phyloP scores from a whole-genome alignment of 2,329 filamentous ascomycete genomes.

The Periconia sp. region DNA sequence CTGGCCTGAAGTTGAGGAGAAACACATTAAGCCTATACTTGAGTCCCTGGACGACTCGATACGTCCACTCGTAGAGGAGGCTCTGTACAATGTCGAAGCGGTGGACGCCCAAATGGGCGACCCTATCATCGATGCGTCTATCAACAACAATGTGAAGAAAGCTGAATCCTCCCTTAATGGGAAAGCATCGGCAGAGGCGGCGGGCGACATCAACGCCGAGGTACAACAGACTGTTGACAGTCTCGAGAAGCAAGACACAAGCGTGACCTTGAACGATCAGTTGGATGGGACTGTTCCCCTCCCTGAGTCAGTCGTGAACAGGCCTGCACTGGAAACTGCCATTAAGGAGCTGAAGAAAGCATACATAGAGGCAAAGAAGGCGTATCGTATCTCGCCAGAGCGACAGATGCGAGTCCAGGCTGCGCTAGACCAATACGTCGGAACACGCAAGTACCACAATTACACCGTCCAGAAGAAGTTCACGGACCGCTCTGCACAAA shows the following conservation, averaged over 20 bases:
- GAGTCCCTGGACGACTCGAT: slow-evolving; percentile 67
- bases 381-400: slow-evolving; percentile 77
- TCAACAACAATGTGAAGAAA: slow-evolving; percentile 20
- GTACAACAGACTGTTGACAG: slow-evolving; percentile 29
- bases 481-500: slow-evolving; percentile 82
- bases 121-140: slow-evolving; percentile 40
- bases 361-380: slow-evolving; percentile 81
- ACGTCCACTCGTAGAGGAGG: slow-evolving; percentile 66
- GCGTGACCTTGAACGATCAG: slow-evolving; percentile 28
- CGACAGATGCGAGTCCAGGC: slow-evolving; percentile 79
- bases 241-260: slow-evolving; percentile 33
- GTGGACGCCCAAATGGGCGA: slow-evolving; percentile 37
- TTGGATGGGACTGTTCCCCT: slow-evolving; percentile 38
- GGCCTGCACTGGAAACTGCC: slow-evolving; percentile 48
- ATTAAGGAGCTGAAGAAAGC: slow-evolving; percentile 72
- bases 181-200: slow-evolving; percentile 7
- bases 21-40: slow-evolving; percentile 74
- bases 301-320: slow-evolving; percentile 33
- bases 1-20: slow-evolving; percentile 83
- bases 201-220: slow-evolving; percentile 21
- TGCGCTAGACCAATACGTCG: slow-evolving; percentile 75
- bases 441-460: slow-evolving; percentile 94
- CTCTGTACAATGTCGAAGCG: slow-evolving; percentile 57
- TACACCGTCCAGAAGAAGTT: slow-evolving; percentile 90
- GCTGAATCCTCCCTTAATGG: slow-evolving; percentile 13